Evolutionary conservation across 257 asterid genomes (phyloP), one percentile per base, ranked within the genome.

Genomic region (Nicotiana obtusifolia): DNA sequence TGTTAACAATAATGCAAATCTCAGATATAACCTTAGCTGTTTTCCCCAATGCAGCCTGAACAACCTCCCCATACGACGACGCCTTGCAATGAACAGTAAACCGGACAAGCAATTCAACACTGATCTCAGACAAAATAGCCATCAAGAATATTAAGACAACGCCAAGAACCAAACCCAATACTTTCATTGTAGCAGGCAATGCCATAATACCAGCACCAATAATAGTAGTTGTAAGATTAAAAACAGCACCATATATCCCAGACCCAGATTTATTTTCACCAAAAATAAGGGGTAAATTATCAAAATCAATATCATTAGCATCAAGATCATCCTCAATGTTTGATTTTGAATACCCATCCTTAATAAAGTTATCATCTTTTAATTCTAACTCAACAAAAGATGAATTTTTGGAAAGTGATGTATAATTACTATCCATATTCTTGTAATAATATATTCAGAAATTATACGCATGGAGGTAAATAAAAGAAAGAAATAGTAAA

Each of bases 201-300:
- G 99, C 98, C 99, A 95, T 95, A 80, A 95, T 91, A 69, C 99
- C 99, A 37, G 99, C 99, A 75, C 99, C 99, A 59, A 95, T 88
- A 52, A 95, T 86, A 3, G 97, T 86, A 6, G 99, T 95, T 20
- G 99, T 91, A 87, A 95, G 99, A 86, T 95, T 95, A 61, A 93
- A 95, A 77, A 95, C 95, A 80, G 99, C 99, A 52, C 97, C 95
- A 85, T 84, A 88, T 49, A 95, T 86, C 24, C 90, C 92, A 30
- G 97, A 91, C 28, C 89, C 94, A 6, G 97, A 79, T 84, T 87
- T 86, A 15, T 37, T 84, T 62, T 90, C 92, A 17, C 89, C 95
- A 52, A 91, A 89, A 82, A 93, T 90, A 41, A 92, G 92, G 49
- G 99, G 93, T 6, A 91, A 66, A 84, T 95, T 87, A 59, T 92